Percentiles rank a stretch among this genome's conserved stretches.
phyloP scores from a whole-genome alignment of 495 filamentous ascomycete genomes.

The Hypoxylon fuscum region DNA sequence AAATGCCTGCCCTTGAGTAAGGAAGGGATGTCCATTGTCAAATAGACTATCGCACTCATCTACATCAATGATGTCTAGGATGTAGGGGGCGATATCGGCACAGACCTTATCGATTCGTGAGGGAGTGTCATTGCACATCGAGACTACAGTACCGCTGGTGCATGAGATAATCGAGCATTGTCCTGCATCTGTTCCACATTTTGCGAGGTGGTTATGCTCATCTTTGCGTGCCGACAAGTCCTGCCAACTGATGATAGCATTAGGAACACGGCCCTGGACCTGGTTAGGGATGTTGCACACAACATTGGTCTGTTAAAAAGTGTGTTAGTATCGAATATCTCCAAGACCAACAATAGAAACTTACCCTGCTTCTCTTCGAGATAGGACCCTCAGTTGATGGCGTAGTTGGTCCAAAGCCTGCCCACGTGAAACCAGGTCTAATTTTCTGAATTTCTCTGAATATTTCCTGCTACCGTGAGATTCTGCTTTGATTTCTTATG shows the following conservation, averaged over 20 bases:
- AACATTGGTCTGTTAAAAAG: background rate
- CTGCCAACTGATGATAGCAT: too few relatives aligned
- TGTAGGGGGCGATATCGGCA: slow-evolving; percentile 11
- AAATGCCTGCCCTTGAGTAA: background rate
- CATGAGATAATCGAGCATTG: too few relatives aligned
- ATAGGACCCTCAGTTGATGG: too few relatives aligned
- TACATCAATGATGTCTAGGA: slow-evolving; percentile 9
- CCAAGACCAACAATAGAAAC: background rate
- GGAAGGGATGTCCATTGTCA: background rate
- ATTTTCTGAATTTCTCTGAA: slow-evolving; percentile 21
- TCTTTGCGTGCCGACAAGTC: too few relatives aligned
- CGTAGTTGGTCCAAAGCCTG: slow-evolving; percentile 8
- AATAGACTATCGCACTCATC: background rate
- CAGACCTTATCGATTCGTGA: slow-evolving; percentile 1
- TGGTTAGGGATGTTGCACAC: slow-evolving; percentile 18
- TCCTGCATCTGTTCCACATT: too few relatives aligned
- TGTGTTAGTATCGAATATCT: background rate
- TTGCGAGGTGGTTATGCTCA: too few relatives aligned
- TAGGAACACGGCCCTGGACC: too few relatives aligned
- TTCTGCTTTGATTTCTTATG: too few relatives aligned
- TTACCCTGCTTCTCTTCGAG: slow-evolving; percentile 13
- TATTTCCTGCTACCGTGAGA: slow-evolving; percentile 22
- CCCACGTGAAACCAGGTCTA: slow-evolving; percentile 27
- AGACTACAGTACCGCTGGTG: slow-evolving; percentile 21
- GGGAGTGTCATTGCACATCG: slow-evolving; percentile 31